These are phyloP conservation scores for Chytriomyces hyalinus DNA, from an alignment of 192 early-diverging fungal species.

Conservation along the genomic window DNA sequence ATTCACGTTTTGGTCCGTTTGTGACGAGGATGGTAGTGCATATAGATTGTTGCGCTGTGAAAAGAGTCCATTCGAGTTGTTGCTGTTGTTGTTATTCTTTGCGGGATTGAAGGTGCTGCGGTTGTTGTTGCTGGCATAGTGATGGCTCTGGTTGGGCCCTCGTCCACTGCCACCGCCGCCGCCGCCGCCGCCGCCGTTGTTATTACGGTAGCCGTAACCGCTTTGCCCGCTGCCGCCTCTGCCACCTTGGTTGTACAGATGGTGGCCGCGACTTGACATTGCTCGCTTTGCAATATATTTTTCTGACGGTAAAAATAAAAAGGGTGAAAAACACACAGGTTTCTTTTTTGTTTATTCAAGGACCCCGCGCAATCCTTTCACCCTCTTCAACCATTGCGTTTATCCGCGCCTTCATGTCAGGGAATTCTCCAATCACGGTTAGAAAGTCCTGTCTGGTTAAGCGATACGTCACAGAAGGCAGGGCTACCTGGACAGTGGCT, in stretches of 20 bases:
- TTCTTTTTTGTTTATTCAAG: conserved; percentile 5
- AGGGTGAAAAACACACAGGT: background rate
- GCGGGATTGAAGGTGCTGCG: background rate
- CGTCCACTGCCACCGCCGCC: background rate
- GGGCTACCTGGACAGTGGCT: conserved; percentile 13
- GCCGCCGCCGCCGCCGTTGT: background rate
- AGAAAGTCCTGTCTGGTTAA: conserved; percentile 8
- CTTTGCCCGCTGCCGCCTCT: background rate
- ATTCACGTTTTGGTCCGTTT: too few species aligned
- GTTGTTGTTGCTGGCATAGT: background rate
- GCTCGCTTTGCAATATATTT: background rate
- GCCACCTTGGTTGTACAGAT: background rate
- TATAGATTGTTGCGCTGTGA: background rate
- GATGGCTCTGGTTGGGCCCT: background rate
- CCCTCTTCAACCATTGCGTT: background rate
- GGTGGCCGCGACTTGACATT: background rate
- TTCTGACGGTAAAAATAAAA: background rate
- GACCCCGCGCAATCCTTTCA: background rate
- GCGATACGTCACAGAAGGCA: background rate
- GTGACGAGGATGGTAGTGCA: too few species aligned
- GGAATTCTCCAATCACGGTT: background rate
- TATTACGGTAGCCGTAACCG: background rate
- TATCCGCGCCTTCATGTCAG: conserved; percentile 5
- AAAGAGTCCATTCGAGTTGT: background rate
- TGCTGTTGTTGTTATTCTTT: conserved; percentile 14